Base-by-base conservation (phyloP, 2,329 filamentous ascomycete species). In the Verticillium klebahnii region DNA sequence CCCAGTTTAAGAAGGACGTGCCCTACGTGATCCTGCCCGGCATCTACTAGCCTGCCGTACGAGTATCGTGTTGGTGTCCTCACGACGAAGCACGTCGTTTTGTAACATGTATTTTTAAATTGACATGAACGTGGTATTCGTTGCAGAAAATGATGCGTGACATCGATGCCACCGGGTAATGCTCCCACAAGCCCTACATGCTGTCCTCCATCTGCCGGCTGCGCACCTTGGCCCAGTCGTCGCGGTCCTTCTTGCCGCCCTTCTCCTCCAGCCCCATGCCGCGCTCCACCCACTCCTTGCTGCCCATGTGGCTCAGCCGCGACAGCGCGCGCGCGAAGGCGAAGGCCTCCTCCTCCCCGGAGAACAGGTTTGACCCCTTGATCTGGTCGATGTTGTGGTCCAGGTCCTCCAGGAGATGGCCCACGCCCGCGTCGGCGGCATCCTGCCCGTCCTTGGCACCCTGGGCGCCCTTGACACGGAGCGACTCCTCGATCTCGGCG, bases 341-440 rank as follows among this genome's bases (percentile, higher is more conserved):
- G 78, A 99, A 99, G 0, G 92, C 86, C 77, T 99, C 95, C 78
- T 99, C 95, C 62, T 97, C 95, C 50, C 95, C 95, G 1, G 89
- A 91, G 74, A 99, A 99, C 45, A 98, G 85, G 67, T 85, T 91
- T 52, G 89, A 92, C 67, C 88, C 89, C 79, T 96, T 96, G 69
- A 99, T 81, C 75, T 91, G 89, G 58, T 88, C 83, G 78, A 95
- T 93, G 69, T 90, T 93, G 78, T 93, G 85, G 45, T 92, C 92
- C 56, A 97, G 77, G 71, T 97, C 92, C 69, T 97, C 92, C 85
- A 97, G 91, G 70, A 96, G 83, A 70, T 86, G 87, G 63, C 90
- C 85, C 87, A 96, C 90, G 2, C 85, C 83, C 67, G 91, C 85
- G 54, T 89, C 85, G 14, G 91, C 77, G 45, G 82, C 82, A 67